phyloP scores from a whole-genome alignment of 2,329 filamentous ascomycete genomes.

The Arthrobotrys pseudoclavata region DNA sequence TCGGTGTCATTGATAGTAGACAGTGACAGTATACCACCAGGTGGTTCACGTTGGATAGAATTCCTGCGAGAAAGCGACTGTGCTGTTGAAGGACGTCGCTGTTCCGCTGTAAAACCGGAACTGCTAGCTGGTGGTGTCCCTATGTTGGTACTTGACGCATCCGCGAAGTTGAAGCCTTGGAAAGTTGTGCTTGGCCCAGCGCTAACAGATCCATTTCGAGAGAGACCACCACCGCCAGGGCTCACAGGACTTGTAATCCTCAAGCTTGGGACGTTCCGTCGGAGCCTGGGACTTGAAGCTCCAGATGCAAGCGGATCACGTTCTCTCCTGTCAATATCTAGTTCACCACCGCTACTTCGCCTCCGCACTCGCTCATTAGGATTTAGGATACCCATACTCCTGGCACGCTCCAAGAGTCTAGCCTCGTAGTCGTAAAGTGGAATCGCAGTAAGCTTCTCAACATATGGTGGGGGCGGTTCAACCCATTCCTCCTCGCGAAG shows the following conservation, averaged over 20 bases:
- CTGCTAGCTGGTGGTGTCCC: slow-evolving; percentile 19
- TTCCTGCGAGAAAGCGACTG: slow-evolving; percentile 47
- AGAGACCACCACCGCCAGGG: slow-evolving; percentile 48
- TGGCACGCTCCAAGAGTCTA: slow-evolving; percentile 53
- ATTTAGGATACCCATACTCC: slow-evolving; percentile 57
- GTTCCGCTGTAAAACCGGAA: not conserved
- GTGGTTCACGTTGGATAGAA: slow-evolving; percentile 54
- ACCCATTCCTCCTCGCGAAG: slow-evolving; percentile 62
- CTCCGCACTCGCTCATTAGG: slow-evolving; percentile 61
- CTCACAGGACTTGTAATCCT: slow-evolving; percentile 56
- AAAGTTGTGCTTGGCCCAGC: slow-evolving; percentile 51
- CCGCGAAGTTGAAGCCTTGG: slow-evolving; percentile 32
- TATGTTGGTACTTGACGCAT: not conserved
- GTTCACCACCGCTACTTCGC: slow-evolving; percentile 52
- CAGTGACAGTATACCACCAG: slow-evolving; percentile 49
- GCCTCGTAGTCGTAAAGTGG: slow-evolving; percentile 58
- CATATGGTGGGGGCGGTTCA: slow-evolving; percentile 63
- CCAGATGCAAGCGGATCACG: slow-evolving; percentile 58
- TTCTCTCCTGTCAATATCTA: slow-evolving; percentile 53
- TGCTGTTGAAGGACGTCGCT: slow-evolving; percentile 36
- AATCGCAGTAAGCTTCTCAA: slow-evolving; percentile 59
- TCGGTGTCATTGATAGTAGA: slow-evolving; percentile 45
- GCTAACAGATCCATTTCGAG: slow-evolving; percentile 53
- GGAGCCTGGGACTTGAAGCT: slow-evolving; percentile 55
- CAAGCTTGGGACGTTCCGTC: slow-evolving; percentile 52